Evolutionary conservation across 768 basidiomycete species (phyloP), one percentile per base, ranked within the genome.

Genomic region (Leccinum boreale): DNA sequence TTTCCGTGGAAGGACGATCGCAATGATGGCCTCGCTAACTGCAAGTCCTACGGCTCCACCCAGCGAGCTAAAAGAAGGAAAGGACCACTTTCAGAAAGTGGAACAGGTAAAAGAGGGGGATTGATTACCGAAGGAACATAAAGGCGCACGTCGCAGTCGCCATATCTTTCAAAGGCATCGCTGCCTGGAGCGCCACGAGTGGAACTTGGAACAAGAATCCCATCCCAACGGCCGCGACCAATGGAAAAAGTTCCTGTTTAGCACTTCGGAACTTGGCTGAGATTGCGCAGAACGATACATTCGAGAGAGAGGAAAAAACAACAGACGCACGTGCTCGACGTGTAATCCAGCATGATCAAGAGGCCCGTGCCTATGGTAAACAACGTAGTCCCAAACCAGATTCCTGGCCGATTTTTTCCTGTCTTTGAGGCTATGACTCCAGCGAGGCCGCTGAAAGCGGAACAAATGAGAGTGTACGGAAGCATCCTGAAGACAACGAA

Each of bases 91-190:
- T 7, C 7, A 29, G 33, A 60, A 42, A 50, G 14, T 54, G 14
- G 48, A 52, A 35, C 17, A 7, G 29, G 31, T 15, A 9, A 45
- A 7, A 33, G 33, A 5, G 2, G 17, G 19, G 4, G 1, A 3
- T 29, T 15, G 15, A 50, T 35, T 66, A 84, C 83, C 88, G 79
- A 60, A 92, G 76, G 67, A 93, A 86, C 23, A 81, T 80, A 62
- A 86, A 88, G 0, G 88, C 83, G 1, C 85, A 85, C 84, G 58
- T 89, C 67, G 4, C 89, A 79, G 90, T 89, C 1, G 91, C 90
- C 89, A 93, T 92, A 61, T 92, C 89, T 59, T 84, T 85, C 24
- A 87, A 67, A 2, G 92, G 92, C 90, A 94, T 94, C 0, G 90
- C 85, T 14, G 90, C 88, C 71, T 94, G 92, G n/a, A 93, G 71